Evolutionary conservation across 768 basidiomycete species (phyloP), one percentile per base, ranked within the genome.

Genomic region (Tephrocybe sp.): DNA sequence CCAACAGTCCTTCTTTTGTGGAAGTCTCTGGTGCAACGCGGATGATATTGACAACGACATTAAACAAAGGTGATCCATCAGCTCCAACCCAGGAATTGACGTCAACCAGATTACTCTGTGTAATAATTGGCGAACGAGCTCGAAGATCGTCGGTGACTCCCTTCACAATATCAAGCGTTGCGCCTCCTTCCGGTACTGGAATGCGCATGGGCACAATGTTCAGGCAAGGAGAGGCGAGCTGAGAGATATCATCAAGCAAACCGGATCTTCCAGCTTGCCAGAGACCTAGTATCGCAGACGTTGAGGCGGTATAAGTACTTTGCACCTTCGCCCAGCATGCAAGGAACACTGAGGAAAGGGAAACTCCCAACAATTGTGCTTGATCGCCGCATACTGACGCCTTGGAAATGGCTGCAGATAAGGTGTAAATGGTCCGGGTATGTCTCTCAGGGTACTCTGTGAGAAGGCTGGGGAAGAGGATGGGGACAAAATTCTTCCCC

Each of bases 251-350:
- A 21, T 67, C 60, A 18, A 72, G 36, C 10, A 62, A 40, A 10
- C 72, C 70, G 12, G 71, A 71, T 38, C 77, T 63, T 21, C 77
- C 75, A 5, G 71, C 70, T 44, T 77, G 76, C 77, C 77, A 79
- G 14, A 79, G 65, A 3, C 75, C 75, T 44, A 79, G 74, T 6
- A 68, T 73, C 2, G 69, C 65, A 17, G 55, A 55, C 12, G 58
- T 53, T 17, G 66, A 53, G 3, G 58, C 54, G 9, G 67, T 63
- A 39, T 68, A 53, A 6, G 54, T 53, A 21, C 65, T 66, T 52
- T 78, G 75, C 40, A 74, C 55, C 2, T 57, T 64, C 6, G 75
- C 73, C 76, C 75, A 78, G 49, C 67, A 72, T 3, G 75, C 73
- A 21, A 78, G 62, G 39, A 74, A 69, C 12, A 77, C 55, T n/a